A percentile compares a stretch with the other conserved stretches of the same genome.
phyloP scores from a whole-genome alignment of 768 basidiomycete species.

The Cystoderma amianthinum region DNA sequence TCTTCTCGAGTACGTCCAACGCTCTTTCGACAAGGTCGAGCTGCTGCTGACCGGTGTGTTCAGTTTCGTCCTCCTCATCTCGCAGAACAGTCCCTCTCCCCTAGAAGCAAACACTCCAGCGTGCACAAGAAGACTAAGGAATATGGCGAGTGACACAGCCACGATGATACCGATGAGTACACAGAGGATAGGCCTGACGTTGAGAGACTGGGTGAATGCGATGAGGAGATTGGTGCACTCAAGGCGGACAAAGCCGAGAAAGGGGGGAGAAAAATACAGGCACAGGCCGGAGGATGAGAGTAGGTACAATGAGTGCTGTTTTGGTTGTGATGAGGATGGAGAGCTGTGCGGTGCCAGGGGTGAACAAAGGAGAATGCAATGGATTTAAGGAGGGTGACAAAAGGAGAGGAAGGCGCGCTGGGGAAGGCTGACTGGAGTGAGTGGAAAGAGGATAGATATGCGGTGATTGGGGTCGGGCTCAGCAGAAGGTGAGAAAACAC shows the following conservation, averaged over 20 bases:
- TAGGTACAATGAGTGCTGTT: slow-evolving; percentile 41
- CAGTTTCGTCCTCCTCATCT: slow-evolving; percentile 4
- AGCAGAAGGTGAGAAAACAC: slow-evolving; percentile 39
- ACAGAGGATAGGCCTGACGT: slow-evolving; percentile 71
- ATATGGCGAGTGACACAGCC: slow-evolving; percentile 65
- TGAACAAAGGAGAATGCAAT: slow-evolving; percentile 66
- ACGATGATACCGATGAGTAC: slow-evolving; percentile 75
- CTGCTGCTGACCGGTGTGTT: slow-evolving; percentile 8
- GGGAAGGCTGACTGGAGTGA: slow-evolving; percentile 65
- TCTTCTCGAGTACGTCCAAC: slow-evolving; percentile 34
- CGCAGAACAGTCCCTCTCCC: slow-evolving; percentile 19
- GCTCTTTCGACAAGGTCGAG: slow-evolving; percentile 10
- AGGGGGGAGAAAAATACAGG: slow-evolving; percentile 63
- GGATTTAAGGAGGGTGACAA: slow-evolving; percentile 58
- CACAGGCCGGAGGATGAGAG: slow-evolving; percentile 59
- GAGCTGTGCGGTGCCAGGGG: slow-evolving; percentile 57
- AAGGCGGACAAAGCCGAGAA: slow-evolving; percentile 61
- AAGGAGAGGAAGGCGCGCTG: slow-evolving; percentile 48
- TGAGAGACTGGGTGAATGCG: slow-evolving; percentile 63
- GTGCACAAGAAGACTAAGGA: slow-evolving; percentile 59
- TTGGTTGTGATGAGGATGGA: slow-evolving; percentile 64
- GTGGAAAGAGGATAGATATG: slow-evolving; percentile 34
- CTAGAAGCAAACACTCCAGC: slow-evolving; percentile 26
- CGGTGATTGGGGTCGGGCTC: slow-evolving; percentile 22
- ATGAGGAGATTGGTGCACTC: slow-evolving; percentile 67